phyloP scores from a whole-genome alignment of 345 rosid species.

The Arabidopsis suecica region DNA sequence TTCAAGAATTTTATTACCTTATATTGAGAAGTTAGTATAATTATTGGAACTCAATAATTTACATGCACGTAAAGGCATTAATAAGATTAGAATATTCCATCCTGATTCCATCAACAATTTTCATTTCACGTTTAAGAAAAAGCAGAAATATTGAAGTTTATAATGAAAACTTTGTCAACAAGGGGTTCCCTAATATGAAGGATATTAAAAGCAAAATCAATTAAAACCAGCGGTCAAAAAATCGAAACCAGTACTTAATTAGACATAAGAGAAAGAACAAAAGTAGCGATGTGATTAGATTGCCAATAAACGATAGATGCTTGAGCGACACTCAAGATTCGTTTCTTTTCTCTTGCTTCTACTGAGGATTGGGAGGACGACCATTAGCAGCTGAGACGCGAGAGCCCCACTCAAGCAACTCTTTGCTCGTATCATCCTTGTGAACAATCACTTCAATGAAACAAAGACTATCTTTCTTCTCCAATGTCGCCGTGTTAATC shows the following conservation, averaged over 20 bases:
- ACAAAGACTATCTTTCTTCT: slow-evolving; percentile 58
- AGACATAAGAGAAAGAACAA: not conserved
- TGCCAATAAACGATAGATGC: not conserved
- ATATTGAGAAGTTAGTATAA: not conserved
- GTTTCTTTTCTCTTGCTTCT: slow-evolving; percentile 7
- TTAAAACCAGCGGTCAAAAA: slow-evolving; percentile 16
- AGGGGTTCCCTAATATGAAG: not conserved
- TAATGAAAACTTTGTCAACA: not conserved
- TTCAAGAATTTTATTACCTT: not conserved
- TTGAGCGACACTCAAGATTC: slow-evolving; percentile 1
- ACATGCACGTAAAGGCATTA: not conserved
- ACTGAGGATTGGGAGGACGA: slow-evolving; percentile 62
- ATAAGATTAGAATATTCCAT: no score
- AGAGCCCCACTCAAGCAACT: slow-evolving; percentile 63
- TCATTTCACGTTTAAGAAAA: not conserved
- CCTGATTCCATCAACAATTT: not conserved
- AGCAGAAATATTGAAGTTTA: not conserved
- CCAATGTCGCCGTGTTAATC: slow-evolving; percentile 52
- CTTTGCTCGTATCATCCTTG: slow-evolving; percentile 72
- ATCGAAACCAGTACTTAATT: not conserved
- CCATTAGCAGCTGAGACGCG: slow-evolving; percentile 66
- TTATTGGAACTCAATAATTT: not conserved
- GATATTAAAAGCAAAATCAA: not conserved
- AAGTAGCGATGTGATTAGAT: not conserved
- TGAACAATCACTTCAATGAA: slow-evolving; percentile 71